These are phyloP conservation scores for Solanum gandarillasii DNA, from an alignment of 257 asterid species.

Conservation along the genomic window DNA sequence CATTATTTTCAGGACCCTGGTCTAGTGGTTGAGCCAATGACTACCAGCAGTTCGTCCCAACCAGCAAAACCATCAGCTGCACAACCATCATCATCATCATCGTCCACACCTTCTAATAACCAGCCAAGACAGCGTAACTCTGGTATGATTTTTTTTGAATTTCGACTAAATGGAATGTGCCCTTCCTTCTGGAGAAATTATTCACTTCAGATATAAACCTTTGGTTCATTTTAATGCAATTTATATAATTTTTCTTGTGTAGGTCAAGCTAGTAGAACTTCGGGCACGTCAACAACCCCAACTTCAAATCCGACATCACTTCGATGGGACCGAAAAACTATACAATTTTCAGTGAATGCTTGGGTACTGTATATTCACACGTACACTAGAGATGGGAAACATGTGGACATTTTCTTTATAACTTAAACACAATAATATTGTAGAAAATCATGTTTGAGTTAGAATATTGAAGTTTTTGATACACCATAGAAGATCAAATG, in stretches of 20 bases:
- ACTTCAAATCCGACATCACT: conserved; percentile 48
- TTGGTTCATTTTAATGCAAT: neutral
- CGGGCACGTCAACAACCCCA: conserved; percentile 48
- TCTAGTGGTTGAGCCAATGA: conserved; percentile 75
- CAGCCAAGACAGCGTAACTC: conserved; percentile 42
- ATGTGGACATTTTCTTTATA: neutral
- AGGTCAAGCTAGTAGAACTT: conserved; percentile 67
- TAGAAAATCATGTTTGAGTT: neutral
- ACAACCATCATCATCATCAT: conserved; percentile 31
- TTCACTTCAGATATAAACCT: neutral
- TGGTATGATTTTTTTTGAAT: conserved; percentile 19
- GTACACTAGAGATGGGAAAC: neutral
- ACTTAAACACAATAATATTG: neutral
- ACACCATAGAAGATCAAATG: neutral
- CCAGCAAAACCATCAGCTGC: conserved; percentile 42
- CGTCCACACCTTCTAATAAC: conserved; percentile 24
- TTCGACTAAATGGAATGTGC: neutral
- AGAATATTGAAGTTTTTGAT: neutral
- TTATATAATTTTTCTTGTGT: neutral
- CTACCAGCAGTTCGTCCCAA: conserved; percentile 47
- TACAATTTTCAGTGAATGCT: conserved; percentile 86
- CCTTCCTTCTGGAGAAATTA: neutral
- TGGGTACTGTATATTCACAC: conserved; percentile 50
- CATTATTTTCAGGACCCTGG: conserved; percentile 52
- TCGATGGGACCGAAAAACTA: conserved; percentile 67